These are phyloP conservation scores for Gossypium stocksii DNA, from an alignment of 345 rosid species.

Conservation along the genomic window DNA sequence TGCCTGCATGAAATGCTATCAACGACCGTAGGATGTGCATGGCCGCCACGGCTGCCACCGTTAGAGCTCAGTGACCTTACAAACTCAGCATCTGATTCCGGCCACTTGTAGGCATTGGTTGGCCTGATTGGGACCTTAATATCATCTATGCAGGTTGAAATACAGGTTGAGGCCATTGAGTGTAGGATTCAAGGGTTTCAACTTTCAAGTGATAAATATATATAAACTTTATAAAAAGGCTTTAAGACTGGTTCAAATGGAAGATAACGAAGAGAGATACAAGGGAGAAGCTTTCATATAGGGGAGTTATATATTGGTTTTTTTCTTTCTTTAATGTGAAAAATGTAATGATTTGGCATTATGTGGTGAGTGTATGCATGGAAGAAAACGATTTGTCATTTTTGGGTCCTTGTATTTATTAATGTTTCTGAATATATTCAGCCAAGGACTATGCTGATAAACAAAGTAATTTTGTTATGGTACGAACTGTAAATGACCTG, in stretches of 20 bases:
- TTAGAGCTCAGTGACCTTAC: slow-evolving; percentile 39
- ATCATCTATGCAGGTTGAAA: slow-evolving; percentile 71
- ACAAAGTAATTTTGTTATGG: background rate
- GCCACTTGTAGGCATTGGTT: slow-evolving; percentile 69
- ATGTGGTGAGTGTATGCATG: background rate
- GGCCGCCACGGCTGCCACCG: slow-evolving; percentile 15
- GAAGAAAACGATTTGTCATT: background rate
- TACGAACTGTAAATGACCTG: background rate
- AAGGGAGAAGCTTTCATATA: background rate
- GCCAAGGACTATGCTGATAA: background rate
- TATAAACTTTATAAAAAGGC: background rate
- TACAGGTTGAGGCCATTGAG: slow-evolving; percentile 63
- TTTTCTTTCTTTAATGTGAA: background rate
- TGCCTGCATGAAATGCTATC: slow-evolving; percentile 40
- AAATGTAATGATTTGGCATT: slow-evolving; percentile 9
- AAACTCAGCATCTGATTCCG: slow-evolving; percentile 69
- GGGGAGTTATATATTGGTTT: background rate
- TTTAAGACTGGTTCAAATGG: background rate
- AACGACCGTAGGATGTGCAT: slow-evolving; percentile 44
- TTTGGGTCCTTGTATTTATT: background rate
- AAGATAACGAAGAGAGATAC: background rate
- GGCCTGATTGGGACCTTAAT: slow-evolving; percentile 64
- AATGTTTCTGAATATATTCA: background rate
- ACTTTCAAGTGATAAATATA: background rate
- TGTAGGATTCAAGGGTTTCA: background rate